Evolutionary conservation across 768 basidiomycete species (phyloP).

Genomic region (Agaricus blazei): DNA sequence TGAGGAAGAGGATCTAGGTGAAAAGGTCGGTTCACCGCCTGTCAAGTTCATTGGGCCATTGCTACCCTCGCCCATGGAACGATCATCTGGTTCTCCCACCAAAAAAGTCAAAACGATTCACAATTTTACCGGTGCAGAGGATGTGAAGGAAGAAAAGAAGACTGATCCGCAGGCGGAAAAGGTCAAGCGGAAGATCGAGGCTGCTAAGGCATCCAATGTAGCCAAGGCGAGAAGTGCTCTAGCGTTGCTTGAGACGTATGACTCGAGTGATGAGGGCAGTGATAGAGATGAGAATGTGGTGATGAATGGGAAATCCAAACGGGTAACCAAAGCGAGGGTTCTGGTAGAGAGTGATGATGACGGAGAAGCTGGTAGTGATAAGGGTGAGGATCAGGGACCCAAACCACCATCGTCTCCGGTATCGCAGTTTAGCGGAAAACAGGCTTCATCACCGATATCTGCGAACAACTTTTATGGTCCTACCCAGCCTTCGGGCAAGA

Average conservation of each 20-base stretch:
- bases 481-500: not conserved
- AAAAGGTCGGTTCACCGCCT: constrained; percentile 35
- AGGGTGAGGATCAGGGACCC: not conserved
- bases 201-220: constrained; percentile 15
- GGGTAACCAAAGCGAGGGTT: not conserved
- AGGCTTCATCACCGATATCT: constrained; percentile 9
- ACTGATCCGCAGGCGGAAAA: constrained; percentile 27
- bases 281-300: constrained; percentile 13
- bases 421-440: not conserved
- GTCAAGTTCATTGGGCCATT: constrained; percentile 57
- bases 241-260: constrained; percentile 22
- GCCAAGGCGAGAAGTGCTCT: constrained; percentile 19
- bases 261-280: constrained; percentile 19
- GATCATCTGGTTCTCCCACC: constrained; percentile 19
- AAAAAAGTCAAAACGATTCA: constrained; percentile 12
- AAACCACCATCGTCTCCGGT: constrained; percentile 7
- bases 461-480: constrained; percentile 11
- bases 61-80: constrained; percentile 44
- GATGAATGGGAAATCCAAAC: not conserved
- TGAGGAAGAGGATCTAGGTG: constrained; percentile 41
- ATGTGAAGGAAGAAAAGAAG: not conserved
- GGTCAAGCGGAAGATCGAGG: constrained; percentile 26
- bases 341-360: constrained; percentile 13
- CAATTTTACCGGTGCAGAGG: not conserved
- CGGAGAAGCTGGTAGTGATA: not conserved